Conservation (phyloP, 805 yeast genomes). For the Myxozyma vanderwaltii region DNA sequence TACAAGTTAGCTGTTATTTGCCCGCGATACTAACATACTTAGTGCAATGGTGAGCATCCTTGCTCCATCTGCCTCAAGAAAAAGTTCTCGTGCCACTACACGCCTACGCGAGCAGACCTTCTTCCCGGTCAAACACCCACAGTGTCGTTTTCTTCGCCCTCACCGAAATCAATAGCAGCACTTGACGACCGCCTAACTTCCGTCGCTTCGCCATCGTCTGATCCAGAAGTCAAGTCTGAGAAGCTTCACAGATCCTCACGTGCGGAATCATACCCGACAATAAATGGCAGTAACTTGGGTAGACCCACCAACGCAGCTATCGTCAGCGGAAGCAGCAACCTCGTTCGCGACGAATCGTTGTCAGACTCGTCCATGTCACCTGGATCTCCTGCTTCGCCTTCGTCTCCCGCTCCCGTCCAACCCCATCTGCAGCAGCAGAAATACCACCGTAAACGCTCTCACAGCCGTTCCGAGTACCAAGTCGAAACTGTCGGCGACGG, state of each 20-base stretch:
- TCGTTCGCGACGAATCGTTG: neutral
- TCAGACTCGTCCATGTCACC: conserved; percentile 12
- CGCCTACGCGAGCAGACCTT: conserved; percentile 26
- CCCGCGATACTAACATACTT: conserved; percentile 16
- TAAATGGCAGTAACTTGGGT: neutral
- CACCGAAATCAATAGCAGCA: conserved; percentile 13
- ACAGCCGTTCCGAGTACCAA: conserved; percentile 26
- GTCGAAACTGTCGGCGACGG: conserved; percentile 33
- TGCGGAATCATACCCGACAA: neutral
- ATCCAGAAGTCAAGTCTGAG: conserved; percentile 3
- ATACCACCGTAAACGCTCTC: conserved; percentile 26
- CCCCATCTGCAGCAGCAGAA: conserved; percentile 27
- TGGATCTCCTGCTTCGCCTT: conserved; percentile 18
- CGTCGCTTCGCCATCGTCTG: conserved; percentile 5
- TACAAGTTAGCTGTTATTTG: neutral
- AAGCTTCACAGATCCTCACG: conserved; percentile 3
- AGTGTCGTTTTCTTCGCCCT: conserved; percentile 23
- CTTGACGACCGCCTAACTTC: neutral
- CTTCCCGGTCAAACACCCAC: conserved; percentile 16
- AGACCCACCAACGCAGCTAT: neutral
- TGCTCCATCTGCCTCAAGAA: conserved; percentile 44
- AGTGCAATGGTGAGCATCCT: conserved; percentile 44
- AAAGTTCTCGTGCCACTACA: conserved; percentile 40
- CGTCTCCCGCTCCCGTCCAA: conserved; percentile 28
- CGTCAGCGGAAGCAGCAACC: neutral